Evolutionary conservation across 768 basidiomycete genomes (phyloP).

Genomic region (Trametopsis cervina): DNA sequence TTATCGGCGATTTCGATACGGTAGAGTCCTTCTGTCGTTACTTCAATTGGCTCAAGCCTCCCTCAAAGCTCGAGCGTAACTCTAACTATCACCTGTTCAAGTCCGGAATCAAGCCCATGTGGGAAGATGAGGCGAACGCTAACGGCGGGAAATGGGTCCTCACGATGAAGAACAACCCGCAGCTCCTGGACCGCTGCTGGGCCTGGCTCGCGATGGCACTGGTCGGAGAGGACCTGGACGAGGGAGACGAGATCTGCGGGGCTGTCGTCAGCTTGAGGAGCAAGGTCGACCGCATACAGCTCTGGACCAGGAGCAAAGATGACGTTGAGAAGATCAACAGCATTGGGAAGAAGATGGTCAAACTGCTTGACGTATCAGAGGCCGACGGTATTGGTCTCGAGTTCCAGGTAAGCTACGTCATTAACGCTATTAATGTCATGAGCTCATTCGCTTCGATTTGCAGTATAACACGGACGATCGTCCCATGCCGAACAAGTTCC

Average conservation of each 20-base stretch:
- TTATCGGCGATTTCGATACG: slow-evolving; percentile 86
- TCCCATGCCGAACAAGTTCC: slow-evolving; percentile 74
- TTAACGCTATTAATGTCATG: background rate
- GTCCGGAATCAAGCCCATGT: slow-evolving; percentile 92
- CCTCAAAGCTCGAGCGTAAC: slow-evolving; percentile 81
- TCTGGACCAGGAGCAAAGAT: slow-evolving; percentile 85
- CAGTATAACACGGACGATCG: slow-evolving; percentile 88
- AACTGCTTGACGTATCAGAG: slow-evolving; percentile 78
- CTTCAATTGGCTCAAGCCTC: slow-evolving; percentile 92
- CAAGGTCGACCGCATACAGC: slow-evolving; percentile 85
- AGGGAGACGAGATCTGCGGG: slow-evolving; percentile 75
- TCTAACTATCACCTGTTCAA: slow-evolving; percentile 97
- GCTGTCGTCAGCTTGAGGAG: slow-evolving; percentile 83
- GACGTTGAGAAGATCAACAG: slow-evolving; percentile 80
- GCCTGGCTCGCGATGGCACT: slow-evolving; percentile 86
- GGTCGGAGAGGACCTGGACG: slow-evolving; percentile 67
- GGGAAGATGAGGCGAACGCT: slow-evolving; percentile 91
- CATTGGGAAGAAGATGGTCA: slow-evolving; percentile 78
- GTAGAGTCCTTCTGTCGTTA: slow-evolving; percentile 88
- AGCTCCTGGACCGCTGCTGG: slow-evolving; percentile 83
- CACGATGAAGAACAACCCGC: slow-evolving; percentile 82
- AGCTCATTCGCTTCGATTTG: background rate
- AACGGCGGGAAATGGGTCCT: slow-evolving; percentile 94
- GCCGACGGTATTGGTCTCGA: slow-evolving; percentile 81
- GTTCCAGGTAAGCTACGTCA: slow-evolving; percentile 61